Evolutionary conservation across 805 yeast species (phyloP).

Genomic region (Sugiyamaella chiloensis): DNA sequence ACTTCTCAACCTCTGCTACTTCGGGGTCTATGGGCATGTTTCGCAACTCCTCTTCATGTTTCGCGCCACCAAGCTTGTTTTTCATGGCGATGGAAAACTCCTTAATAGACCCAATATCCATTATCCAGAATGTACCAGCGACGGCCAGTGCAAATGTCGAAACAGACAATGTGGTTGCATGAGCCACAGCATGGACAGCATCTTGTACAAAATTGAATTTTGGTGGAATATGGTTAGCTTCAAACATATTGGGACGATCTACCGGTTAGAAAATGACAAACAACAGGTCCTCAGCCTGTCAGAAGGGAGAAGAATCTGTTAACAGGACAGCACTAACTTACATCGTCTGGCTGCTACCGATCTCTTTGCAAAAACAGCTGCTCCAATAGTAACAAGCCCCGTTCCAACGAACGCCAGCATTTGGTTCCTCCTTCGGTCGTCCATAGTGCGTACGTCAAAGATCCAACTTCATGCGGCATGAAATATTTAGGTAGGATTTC

Average conservation of each 20-base stretch:
- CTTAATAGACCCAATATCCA: constrained; percentile 62
- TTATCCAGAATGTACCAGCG: constrained; percentile 76
- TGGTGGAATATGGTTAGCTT: constrained; percentile 84
- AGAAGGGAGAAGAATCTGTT: not conserved
- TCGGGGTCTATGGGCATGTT: constrained; percentile 22
- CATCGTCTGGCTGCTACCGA: constrained; percentile 70
- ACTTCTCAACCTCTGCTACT: constrained; percentile 20
- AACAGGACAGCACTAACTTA: constrained; percentile 12
- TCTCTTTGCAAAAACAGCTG: constrained; percentile 71
- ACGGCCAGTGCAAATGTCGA: constrained; percentile 69
- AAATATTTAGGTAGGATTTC: not conserved
- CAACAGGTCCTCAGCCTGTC: too few species aligned
- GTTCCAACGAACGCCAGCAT: constrained; percentile 70
- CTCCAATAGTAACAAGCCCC: constrained; percentile 65
- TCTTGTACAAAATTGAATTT: constrained; percentile 75
- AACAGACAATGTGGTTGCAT: constrained; percentile 73
- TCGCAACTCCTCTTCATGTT: constrained; percentile 25
- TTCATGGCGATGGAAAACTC: constrained; percentile 75
- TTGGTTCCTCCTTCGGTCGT: constrained; percentile 40
- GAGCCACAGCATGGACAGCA: constrained; percentile 79
- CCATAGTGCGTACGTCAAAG: constrained; percentile 25
- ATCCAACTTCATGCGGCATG: not conserved
- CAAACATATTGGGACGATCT: constrained; percentile 69
- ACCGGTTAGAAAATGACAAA: constrained; percentile 3
- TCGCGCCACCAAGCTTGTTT: constrained; percentile 62